Conservation (phyloP, 805 yeast genomes). For the Sporopachydermia quercuum region DNA sequence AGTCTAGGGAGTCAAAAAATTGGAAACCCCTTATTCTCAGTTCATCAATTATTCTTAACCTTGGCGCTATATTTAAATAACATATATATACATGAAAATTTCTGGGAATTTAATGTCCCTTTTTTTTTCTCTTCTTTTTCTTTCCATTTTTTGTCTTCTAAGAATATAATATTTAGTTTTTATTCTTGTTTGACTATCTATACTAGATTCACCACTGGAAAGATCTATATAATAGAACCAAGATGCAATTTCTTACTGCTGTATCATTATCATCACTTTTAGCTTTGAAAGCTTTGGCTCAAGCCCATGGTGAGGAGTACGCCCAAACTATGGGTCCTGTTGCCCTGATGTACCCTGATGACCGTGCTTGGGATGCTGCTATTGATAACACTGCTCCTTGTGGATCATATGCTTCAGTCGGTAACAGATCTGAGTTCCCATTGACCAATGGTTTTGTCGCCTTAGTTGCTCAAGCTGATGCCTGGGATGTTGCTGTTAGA, state of each 20-base stretch:
- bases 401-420: constrained; percentile 23
- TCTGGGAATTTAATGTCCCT: no score
- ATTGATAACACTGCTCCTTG: constrained; percentile 32
- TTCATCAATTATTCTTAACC: no score
- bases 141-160: no score
- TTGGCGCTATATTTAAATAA: no score
- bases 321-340: constrained; percentile 26
- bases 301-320: constrained; percentile 21
- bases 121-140: no score
- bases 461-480: constrained; percentile 26
- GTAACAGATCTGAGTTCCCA: constrained; percentile 30
- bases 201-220: no score
- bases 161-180: no score
- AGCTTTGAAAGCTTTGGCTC: not conserved
- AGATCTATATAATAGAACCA: not conserved
- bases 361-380: constrained; percentile 31
- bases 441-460: constrained; percentile 32
- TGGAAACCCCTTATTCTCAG: no score
- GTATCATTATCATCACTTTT: not conserved
- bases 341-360: constrained; percentile 26
- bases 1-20: no score
- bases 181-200: no score
- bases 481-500: constrained; percentile 25
- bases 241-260: constrained; percentile 1
- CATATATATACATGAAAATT: no score